Conservation (phyloP, 805 yeast genomes). For the Metschnikowia gruessii region DNA sequence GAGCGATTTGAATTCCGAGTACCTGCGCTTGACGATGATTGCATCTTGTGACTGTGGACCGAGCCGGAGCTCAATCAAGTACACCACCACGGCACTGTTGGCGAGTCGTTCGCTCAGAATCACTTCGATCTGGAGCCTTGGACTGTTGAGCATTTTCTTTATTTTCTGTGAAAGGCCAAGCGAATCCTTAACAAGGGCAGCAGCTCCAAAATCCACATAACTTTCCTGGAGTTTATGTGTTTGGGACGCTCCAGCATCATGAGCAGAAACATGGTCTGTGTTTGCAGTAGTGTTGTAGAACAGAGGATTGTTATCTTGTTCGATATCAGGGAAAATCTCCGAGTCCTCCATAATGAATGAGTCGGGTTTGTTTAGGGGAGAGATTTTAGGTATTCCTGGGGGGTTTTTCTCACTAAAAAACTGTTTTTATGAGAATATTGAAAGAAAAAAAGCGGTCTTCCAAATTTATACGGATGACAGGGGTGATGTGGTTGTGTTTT, state of each 20-base stretch:
- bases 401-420: no score
- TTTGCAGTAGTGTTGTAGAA: constrained; percentile 33
- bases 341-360: constrained; percentile 15
- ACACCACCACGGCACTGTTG: constrained; percentile 38
- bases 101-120: constrained; percentile 35
- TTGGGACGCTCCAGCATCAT: neutral
- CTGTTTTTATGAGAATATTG: no score
- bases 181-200: constrained; percentile 18
- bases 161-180: constrained; percentile 24
- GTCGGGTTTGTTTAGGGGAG: no score
- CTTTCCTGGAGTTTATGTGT: constrained; percentile 14
- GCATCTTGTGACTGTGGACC: constrained; percentile 10
- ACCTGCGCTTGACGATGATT: constrained; percentile 40
- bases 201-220: constrained; percentile 16
- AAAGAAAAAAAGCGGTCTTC: no score
- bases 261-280: constrained; percentile 14
- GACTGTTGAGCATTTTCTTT: constrained; percentile 27
- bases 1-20: constrained; percentile 43
- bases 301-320: constrained; percentile 46
- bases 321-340: constrained; percentile 36
- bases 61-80: constrained; percentile 30
- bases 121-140: constrained; percentile 30
- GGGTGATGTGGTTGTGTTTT: neutral
- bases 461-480: no score
- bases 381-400: no score